These are phyloP conservation scores for Sisymbrium irio DNA, from an alignment of 345 rosid species.

Conservation along the genomic window DNA sequence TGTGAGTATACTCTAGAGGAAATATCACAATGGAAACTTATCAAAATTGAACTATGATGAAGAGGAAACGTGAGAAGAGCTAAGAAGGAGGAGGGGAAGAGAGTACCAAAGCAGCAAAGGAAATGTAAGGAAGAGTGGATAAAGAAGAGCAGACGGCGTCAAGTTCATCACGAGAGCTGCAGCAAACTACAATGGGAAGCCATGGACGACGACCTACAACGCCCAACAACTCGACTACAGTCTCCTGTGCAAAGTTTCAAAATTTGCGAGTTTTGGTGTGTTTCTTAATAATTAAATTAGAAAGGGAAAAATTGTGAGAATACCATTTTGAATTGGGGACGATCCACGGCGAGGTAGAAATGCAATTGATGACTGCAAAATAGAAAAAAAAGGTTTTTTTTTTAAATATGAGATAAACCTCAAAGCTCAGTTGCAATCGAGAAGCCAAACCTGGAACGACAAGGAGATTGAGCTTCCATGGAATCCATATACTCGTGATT, in stretches of 20 bases:
- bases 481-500: slow-evolving; percentile 27
- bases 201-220: slow-evolving; percentile 63
- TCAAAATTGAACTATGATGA: too few species aligned
- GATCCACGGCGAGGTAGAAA: slow-evolving; percentile 88
- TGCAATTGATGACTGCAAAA: slow-evolving; percentile 58
- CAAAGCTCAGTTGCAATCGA: not conserved
- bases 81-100: not conserved
- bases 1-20: too few species aligned
- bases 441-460: slow-evolving; percentile 33
- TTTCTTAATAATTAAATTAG: not conserved
- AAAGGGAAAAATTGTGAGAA: not conserved
- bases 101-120: slow-evolving; percentile 60
- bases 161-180: slow-evolving; percentile 92
- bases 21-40: too few species aligned
- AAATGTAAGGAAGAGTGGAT: slow-evolving; percentile 71
- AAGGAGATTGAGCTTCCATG: slow-evolving; percentile 40
- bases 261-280: not conserved
- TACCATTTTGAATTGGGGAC: slow-evolving; percentile 86
- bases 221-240: slow-evolving; percentile 64
- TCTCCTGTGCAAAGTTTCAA: slow-evolving; percentile 44
- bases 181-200: slow-evolving; percentile 76
- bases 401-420: not conserved
- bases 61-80: too few species aligned
- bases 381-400: not conserved
- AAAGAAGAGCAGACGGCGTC: slow-evolving; percentile 79